These are phyloP conservation scores for Inga oerstediana DNA, from an alignment of 306 rosid genomes.

Conservation along the genomic window DNA sequence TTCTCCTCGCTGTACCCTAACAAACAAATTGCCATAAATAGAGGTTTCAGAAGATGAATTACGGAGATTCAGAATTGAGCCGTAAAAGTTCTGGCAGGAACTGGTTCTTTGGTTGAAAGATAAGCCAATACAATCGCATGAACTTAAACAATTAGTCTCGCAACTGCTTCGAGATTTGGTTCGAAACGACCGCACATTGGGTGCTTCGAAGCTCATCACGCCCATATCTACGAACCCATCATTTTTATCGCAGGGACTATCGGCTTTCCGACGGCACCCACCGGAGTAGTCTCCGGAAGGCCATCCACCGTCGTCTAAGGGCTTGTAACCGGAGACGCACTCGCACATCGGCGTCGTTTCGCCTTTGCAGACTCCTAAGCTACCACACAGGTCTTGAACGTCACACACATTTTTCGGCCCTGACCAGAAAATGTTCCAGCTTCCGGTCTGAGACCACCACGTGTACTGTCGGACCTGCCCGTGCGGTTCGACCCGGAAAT, in stretches of 20 bases:
- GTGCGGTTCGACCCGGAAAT: constrained; percentile 50
- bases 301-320: constrained; percentile 54
- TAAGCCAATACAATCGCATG: constrained; percentile 62
- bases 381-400: constrained; percentile 62
- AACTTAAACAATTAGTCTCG: constrained; percentile 45
- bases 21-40: constrained; percentile 32
- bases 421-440: constrained; percentile 73
- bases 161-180: constrained; percentile 40
- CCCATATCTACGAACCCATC: constrained; percentile 54
- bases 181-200: constrained; percentile 5
- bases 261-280: constrained; percentile 49
- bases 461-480: constrained; percentile 76
- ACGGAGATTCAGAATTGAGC: constrained; percentile 54
- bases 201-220: constrained; percentile 33
- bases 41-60: constrained; percentile 41
- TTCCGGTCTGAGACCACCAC: constrained; percentile 49
- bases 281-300: constrained; percentile 46
- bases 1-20: constrained; percentile 46
- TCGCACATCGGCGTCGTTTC: constrained; percentile 36
- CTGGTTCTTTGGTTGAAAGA: constrained; percentile 35
- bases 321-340: constrained; percentile 55
- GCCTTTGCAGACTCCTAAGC: constrained; percentile 54
- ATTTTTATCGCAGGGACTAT: constrained; percentile 26
- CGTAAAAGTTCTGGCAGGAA: constrained; percentile 47
- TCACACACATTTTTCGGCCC: constrained; percentile 50